Base-by-base conservation (phyloP, 495 filamentous ascomycete genomes). In the Hypoxylon perforatum region DNA sequence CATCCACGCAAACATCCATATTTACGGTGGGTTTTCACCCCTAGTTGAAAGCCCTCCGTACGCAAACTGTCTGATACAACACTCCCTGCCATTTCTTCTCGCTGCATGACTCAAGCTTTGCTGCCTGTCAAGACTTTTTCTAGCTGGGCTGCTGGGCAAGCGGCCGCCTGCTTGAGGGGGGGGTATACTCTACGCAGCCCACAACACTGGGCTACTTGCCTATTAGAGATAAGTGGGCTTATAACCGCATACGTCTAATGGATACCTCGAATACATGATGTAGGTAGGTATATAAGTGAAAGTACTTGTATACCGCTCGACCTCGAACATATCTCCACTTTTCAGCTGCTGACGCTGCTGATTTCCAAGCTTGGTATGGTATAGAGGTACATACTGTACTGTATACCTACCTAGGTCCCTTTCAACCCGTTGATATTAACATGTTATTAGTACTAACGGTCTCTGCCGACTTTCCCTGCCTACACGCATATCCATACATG, bases 331-430 rank as follows among this genome's bases (percentile, higher is more conserved):
- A 53, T 53, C 66, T 64, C 66, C 66, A 69, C 66, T 69, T 65
- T 69, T 69, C 66, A 69, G 66, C 66, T 69, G 66, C 66, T 69
- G 56, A 69, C 61, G 66, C 60, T 61, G 48, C 47, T 61, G 54
- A 64, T 65, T 56, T 61, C 59, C 61, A 64, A 65, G 66, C 50
- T 35, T 48, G 57, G 61, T 60, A 69, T 63, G 57, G 61, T 60
- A 69, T 69, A 58, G 30, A 60, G 17, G 54, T 65, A 65, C 61
- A 64, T 46, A n/a, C 28, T 25, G 45, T n/a, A 59, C 33, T 61
- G 49, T 9, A 48, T 69, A 64, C 66, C 55, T 59, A 28, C 25
- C 25, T 33, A 10, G 30, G 48, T 61, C 59, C 55, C 59, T 68
- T 68, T 68, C 49, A 50, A 68, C 42, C 49, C 57, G 45, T 49